Base-by-base conservation (phyloP, 2,329 filamentous ascomycete genomes). In the Diaporthe ampelina region DNA sequence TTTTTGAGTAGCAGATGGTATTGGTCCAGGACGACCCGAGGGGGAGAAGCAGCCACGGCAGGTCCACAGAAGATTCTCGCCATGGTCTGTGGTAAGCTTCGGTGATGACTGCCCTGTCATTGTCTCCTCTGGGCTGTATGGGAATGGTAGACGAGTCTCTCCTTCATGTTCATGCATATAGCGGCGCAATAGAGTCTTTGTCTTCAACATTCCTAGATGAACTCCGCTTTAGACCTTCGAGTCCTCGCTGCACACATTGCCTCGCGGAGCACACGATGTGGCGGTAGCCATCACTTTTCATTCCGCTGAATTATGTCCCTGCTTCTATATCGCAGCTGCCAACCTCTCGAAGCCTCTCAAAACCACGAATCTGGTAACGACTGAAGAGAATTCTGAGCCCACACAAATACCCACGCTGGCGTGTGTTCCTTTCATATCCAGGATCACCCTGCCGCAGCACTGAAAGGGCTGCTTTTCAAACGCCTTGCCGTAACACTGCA, bases 361-460 rank as follows among this genome's bases (percentile, higher is more conserved):
- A 68, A 11, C 63, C 63, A 68, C n/a, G 48, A 3, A 35, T 19
- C 48, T 54, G 48, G 63, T 68, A 68, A 54, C 17, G 63, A 68
- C 63, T 67, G 63, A 45, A 13, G 48, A 26, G 45, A 52, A 52
- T 21, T 29, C 17, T 29, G 15, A 32, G 48, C 11, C 63, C 63
- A 26, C 17, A 21, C 8, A 37, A 26, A 35, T 52, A 29, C 13
- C 45, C 45, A 24, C 6, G 8, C 32, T 17, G 32, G 45, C 3
- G 2, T 1, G 0, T n/a, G 19, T 6, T 19, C 13, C 61, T 19
- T 11, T 50, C 6, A 26, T 52, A 24, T 4, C 29, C 45, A 37
- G 4, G 15, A 21, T 2, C 15, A 21, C 10, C 13, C 45, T 26
- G 11, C 19, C 5, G 45, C 29, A 67, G 43, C 24, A 19, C 21